phyloP scores from a whole-genome alignment of 2,329 filamentous ascomycete species.

The Chaetothyriales sp. region DNA sequence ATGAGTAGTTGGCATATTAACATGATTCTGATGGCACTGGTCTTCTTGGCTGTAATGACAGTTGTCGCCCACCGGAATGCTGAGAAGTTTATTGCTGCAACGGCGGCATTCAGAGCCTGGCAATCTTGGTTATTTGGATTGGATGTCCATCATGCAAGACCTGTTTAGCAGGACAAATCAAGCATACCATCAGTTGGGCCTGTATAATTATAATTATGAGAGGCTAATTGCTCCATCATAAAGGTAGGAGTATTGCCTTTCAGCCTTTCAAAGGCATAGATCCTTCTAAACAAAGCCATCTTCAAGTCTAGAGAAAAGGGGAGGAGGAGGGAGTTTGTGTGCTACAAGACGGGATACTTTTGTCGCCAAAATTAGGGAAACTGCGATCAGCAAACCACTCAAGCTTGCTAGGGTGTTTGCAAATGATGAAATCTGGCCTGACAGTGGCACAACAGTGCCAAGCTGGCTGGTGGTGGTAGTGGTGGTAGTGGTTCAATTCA shows the following conservation, averaged over 20 bases:
- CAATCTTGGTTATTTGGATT: slow-evolving; percentile 15
- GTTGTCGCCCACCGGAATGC: slow-evolving; percentile 13
- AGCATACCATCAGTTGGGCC: neutral
- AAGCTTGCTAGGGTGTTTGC: no score
- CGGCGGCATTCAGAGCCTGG: slow-evolving; percentile 13
- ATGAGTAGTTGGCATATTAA: slow-evolving; percentile 10
- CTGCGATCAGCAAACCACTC: no score
- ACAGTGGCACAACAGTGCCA: neutral
- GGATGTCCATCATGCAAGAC: slow-evolving; percentile 7
- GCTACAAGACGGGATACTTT: no score
- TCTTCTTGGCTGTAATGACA: slow-evolving; percentile 14
- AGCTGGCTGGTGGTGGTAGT: neutral
- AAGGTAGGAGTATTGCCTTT: neutral
- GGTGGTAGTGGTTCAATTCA: no score
- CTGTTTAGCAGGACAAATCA: neutral
- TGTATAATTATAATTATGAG: neutral
- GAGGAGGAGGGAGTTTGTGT: no score
- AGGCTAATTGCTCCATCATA: neutral
- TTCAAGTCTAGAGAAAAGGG: no score
- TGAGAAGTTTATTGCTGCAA: slow-evolving; percentile 15
- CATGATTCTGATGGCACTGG: slow-evolving; percentile 13
- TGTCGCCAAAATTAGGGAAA: no score
- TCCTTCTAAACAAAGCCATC: no score
- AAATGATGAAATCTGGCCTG: no score
- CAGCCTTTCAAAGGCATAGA: neutral